Conservation (phyloP, 495 filamentous ascomycete genomes). For the Hypoxylon fuscum region DNA sequence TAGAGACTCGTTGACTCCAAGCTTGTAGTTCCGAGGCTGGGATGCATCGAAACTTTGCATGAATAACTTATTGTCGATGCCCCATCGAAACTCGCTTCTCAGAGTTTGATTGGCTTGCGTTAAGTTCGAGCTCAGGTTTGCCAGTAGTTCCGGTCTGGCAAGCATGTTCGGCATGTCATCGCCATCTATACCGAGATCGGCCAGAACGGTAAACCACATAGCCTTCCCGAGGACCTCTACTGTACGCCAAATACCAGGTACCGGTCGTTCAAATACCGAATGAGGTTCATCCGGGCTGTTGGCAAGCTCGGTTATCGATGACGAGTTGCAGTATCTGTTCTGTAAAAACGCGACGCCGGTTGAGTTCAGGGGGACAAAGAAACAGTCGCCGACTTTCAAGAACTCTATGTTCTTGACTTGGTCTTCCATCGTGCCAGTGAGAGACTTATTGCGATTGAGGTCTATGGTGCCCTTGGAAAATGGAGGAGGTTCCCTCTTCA, state of each 20-base stretch:
- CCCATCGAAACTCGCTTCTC: slow-evolving; percentile 13
- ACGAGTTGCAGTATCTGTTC: slow-evolving; percentile 17
- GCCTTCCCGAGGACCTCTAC: slow-evolving; percentile 41
- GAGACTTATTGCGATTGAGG: not conserved
- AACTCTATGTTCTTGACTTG: slow-evolving; percentile 12
- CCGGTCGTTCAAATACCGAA: slow-evolving; percentile 6
- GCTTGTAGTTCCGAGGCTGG: slow-evolving; percentile 17
- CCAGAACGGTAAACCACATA: slow-evolving; percentile 42
- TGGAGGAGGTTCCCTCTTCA: not conserved
- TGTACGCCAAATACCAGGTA: slow-evolving; percentile 39
- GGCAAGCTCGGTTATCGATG: slow-evolving; percentile 13
- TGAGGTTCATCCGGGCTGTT: slow-evolving; percentile 4
- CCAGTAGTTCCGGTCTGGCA: slow-evolving; percentile 27
- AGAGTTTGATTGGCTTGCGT: slow-evolving; percentile 16
- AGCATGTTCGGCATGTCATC: slow-evolving; percentile 38
- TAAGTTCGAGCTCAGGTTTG: slow-evolving; percentile 36
- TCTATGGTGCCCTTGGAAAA: slow-evolving; percentile 18
- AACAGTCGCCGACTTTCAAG: slow-evolving; percentile 4
- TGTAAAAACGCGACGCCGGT: slow-evolving; percentile 15
- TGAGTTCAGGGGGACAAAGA: slow-evolving; percentile 16
- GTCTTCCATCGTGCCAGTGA: slow-evolving; percentile 10
- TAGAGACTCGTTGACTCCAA: slow-evolving; percentile 36
- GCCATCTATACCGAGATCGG: slow-evolving; percentile 42
- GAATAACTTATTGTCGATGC: slow-evolving; percentile 2
- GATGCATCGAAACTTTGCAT: slow-evolving; percentile 19